Base-by-base conservation (phyloP, 2,329 filamentous ascomycete species). In the Alternaria triticimaculans region DNA sequence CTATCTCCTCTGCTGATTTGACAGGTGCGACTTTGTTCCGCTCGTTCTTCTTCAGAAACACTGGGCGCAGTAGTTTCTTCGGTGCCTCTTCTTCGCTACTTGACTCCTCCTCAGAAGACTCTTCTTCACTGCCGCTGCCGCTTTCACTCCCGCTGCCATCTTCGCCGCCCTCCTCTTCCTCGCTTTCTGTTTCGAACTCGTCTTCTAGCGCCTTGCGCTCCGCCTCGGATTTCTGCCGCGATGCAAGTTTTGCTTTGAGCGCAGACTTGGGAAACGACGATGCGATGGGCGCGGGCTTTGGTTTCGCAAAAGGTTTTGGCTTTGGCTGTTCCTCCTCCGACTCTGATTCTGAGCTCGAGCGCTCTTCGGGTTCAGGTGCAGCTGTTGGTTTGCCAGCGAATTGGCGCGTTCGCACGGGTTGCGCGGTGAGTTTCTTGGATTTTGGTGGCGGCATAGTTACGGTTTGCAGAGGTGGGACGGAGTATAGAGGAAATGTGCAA, bases 351-450 rank as follows among this genome's bases (percentile, higher is more conserved):
- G 80, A 81, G 58, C 68, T 74, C 6, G 80, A 82, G 18, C 60
- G 65, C 33, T 79, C 78, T 64, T 84, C 84, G 21, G 66, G 65
- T 61, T 76, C 73, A 6, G 30, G 49, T 25, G 66, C 67, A 64
- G 84, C 86, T 8, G 83, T 87, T 15, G 90, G 84, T 80, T 97
- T 98, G 69, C 96, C 95, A 15, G 95, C 91, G 62, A 94, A 90
- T 75, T 97, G 92, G 61, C 96, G 92, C 70, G 90, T 88, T 78
- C 89, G 90, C 62, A 90, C 82, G 4, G 93, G 94, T 76, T 97
- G 97, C 66, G 94, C 94, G 67, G 95, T 98, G 92, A 98, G 97
- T 75, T 92, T 92, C 79, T 92, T 94, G 3, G 72, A 43, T 50
- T 62, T 74, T 12, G 73, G 68, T 12, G 90, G 88, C 65, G 92